Base-by-base conservation (phyloP, 2,329 filamentous ascomycete species). In the Elsinoe australis region DNA sequence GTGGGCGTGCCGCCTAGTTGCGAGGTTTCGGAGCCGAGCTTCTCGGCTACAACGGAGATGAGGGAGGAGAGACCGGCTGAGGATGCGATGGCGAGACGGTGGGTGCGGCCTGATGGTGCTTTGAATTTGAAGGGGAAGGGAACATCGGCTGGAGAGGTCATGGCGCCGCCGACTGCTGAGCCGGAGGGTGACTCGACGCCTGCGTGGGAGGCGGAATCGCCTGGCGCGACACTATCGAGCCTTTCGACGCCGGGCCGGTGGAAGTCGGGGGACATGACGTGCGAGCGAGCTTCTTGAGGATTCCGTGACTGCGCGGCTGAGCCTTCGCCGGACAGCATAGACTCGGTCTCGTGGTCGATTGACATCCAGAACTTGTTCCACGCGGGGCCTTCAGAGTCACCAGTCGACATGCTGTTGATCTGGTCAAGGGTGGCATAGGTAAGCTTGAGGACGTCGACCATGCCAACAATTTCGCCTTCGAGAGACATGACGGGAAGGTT, bases 341-440 rank as follows among this genome's bases (percentile, higher is more conserved):
- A 98, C 67, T 96, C 92, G 10, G 89, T 90, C 65, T 95, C 90
- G 59, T 94, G 81, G 65, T 96, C 80, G 59, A 98, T 82, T 1
- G 92, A 96, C 56, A 96, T 75, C 92, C 92, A 98, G 71, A 98
- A 98, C 68, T 96, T 98, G 73, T 95, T 96, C 92, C 92, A 98
- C 5, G 92, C 92, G 4, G 92, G 92, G 0, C 92, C 92, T 68
- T 98, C 92, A 58, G 80, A 87, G 62, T 95, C 90, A 33, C 79
- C 79, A 47, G 82, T 88, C 32, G 79, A 82, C 83, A 98, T 96
- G 51, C 87, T 88, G 72, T 96, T 96, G 62, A 83, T 82, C 75
- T 83, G 90, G 68, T 98, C 92, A 47, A 98, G 77, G 4, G 92
- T 98, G 42, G 92, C 92, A 67, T 98, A 98, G 17, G 92, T 98